These are phyloP conservation scores for Linum tenue DNA, from an alignment of 345 rosid species.

Conservation along the genomic window DNA sequence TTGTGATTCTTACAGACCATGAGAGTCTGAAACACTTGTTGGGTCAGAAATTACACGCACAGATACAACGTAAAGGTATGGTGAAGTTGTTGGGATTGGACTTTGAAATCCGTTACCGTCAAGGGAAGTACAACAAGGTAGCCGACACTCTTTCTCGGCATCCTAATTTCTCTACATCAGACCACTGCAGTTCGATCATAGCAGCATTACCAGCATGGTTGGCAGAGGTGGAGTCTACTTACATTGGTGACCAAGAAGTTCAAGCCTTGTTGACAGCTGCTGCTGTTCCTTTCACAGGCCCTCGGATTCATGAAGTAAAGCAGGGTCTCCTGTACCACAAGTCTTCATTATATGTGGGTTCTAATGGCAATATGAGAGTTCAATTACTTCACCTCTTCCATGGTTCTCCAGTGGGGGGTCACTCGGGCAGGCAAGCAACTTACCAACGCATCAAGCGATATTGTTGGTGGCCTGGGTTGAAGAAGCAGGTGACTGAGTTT, in stretches of 20 bases:
- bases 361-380: not conserved
- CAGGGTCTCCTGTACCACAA: not conserved
- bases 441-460: not conserved
- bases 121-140: too few species aligned
- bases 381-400: not conserved
- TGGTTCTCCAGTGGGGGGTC: not conserved
- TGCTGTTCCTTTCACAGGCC: too few species aligned
- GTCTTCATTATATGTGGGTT: not conserved
- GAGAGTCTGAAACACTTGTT: too few species aligned
- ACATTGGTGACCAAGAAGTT: not conserved
- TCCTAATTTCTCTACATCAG: too few species aligned
- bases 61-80: not conserved
- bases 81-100: not conserved
- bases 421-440: not conserved
- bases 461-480: not conserved
- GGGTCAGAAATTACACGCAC: not conserved
- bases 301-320: too few species aligned
- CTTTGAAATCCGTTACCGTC: too few species aligned
- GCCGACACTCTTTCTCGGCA: not conserved
- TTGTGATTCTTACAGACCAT: too few species aligned
- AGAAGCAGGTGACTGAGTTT: not conserved
- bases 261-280: not conserved
- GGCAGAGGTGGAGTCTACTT: not conserved
- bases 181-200: not conserved
- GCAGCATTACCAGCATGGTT: not conserved